phyloP scores from a whole-genome alignment of 305 asterid species.

The Solanum aculeatissimum region DNA sequence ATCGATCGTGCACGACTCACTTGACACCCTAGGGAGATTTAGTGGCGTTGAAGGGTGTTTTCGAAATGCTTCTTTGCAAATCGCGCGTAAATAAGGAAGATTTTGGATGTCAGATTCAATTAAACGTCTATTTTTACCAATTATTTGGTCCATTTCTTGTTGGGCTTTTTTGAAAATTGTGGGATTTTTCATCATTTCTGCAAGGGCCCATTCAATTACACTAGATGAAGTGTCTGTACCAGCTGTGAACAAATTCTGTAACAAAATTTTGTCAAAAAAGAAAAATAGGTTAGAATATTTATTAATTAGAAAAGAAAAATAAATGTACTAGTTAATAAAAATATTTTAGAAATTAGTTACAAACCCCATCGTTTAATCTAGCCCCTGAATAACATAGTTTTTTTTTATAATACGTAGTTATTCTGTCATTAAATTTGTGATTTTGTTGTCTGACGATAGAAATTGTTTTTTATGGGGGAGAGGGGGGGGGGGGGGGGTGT shows the following conservation, averaged over 20 bases:
- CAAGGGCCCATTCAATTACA: neutral
- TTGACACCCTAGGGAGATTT: slow-evolving; percentile 37
- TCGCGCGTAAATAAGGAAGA: slow-evolving; percentile 45
- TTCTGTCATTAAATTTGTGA: neutral
- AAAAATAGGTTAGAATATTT: neutral
- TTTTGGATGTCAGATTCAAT: slow-evolving; percentile 19
- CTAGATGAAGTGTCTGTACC: neutral
- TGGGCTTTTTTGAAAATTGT: neutral
- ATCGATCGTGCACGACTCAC: slow-evolving; percentile 24
- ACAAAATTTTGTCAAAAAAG: neutral
- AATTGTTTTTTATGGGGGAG: no score
- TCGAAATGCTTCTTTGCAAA: slow-evolving; percentile 37
- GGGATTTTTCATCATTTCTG: neutral
- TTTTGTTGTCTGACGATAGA: neutral
- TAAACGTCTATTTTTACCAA: neutral
- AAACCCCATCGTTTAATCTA: neutral
- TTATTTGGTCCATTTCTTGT: neutral
- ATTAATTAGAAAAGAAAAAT: neutral
- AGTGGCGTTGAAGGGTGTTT: slow-evolving; percentile 51
- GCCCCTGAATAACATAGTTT: neutral
- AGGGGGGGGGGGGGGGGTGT: no score
- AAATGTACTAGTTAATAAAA: neutral
- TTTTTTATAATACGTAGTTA: neutral
- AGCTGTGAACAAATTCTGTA: neutral
- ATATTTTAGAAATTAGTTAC: neutral